Base-by-base conservation (phyloP, 164 flowering plant species). In the Litsea cubeba region DNA sequence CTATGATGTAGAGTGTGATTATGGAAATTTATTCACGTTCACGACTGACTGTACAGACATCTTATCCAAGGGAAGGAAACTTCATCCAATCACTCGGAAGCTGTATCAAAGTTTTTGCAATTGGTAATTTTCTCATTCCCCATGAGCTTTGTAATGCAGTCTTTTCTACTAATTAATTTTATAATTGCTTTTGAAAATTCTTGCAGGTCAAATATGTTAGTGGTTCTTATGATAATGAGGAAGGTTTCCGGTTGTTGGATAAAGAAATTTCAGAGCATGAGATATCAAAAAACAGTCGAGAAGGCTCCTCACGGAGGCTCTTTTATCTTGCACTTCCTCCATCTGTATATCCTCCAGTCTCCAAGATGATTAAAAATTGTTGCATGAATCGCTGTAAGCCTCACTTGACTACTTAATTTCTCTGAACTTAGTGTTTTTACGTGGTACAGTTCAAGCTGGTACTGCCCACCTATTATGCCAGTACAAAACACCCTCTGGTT, bases 301-400 rank as follows among this genome's bases (percentile, higher is more conserved):
- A 87, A 84, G 97, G 96, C 73, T 78, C 91, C 49, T 88, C 99
- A 49, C 81, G 97, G 24, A 91, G 99, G 76, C 93, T 95, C 58
- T 93, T 95, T 82, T 95, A 95, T 84, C 85, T 95, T 77, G 99
- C 99, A 73, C 95, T 95, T 49, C 99, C 99, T 76, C 99, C 99
- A 60, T 93, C 99, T 62, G 99, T 95, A 20, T 95, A 95, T 88
- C 99, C 99, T 58, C 82, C 92, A 69, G 99, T 95, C 71, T 86
- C 93, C 94, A 95, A 76, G 80, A 93, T 93, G 99, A 93, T 95
- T 74, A 87, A 76, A 74, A 72, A 70, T 18, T 84, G 68, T 79
- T 88, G 97, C 89, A 92, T 86, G 91, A 92, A 89, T 82, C 87
- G 81, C 84, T 86, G 99, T 93, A 87, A 84, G 82, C 28, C 12